Conservation (phyloP, 441 rosid genomes). For the Gossypium schwendimanii region DNA sequence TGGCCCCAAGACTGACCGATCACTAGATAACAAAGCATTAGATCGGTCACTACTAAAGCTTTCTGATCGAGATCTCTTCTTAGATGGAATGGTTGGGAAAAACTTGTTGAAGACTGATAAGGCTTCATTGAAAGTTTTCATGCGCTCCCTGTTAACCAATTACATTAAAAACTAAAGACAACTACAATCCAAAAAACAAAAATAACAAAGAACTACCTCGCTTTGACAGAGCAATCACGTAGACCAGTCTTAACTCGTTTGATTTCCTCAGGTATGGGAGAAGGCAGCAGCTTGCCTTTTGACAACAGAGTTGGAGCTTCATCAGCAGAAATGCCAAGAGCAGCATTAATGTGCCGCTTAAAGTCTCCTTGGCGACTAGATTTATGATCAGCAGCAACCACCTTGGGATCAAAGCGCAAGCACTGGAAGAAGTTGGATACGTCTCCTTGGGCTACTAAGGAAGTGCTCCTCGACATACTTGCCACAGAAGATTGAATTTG, state of each 20-base stretch:
- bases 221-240: slow-evolving; percentile 62
- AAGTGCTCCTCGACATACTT: slow-evolving; percentile 59
- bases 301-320: slow-evolving; percentile 54
- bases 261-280: slow-evolving; percentile 72
- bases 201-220: slow-evolving; percentile 59
- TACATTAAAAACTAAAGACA: slow-evolving; percentile 26
- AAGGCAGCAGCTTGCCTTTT: slow-evolving; percentile 54
- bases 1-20: slow-evolving; percentile 55
- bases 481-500: slow-evolving; percentile 66
- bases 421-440: slow-evolving; percentile 67
- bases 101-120: slow-evolving; percentile 74
- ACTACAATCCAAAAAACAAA: slow-evolving; percentile 12
- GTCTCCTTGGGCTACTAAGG: slow-evolving; percentile 57
- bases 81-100: slow-evolving; percentile 67
- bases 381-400: slow-evolving; percentile 68
- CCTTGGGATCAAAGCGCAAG: slow-evolving; percentile 73
- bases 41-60: slow-evolving; percentile 51
- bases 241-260: slow-evolving; percentile 63
- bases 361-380: slow-evolving; percentile 74
- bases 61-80: slow-evolving; percentile 87
- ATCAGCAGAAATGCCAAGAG: slow-evolving; percentile 73
- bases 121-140: slow-evolving; percentile 70
- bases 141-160: slow-evolving; percentile 68
- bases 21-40: slow-evolving; percentile 45
- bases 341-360: slow-evolving; percentile 56